These are phyloP conservation scores for Venturia effusa DNA, from an alignment of 2,329 filamentous ascomycete genomes.

Conservation along the genomic window DNA sequence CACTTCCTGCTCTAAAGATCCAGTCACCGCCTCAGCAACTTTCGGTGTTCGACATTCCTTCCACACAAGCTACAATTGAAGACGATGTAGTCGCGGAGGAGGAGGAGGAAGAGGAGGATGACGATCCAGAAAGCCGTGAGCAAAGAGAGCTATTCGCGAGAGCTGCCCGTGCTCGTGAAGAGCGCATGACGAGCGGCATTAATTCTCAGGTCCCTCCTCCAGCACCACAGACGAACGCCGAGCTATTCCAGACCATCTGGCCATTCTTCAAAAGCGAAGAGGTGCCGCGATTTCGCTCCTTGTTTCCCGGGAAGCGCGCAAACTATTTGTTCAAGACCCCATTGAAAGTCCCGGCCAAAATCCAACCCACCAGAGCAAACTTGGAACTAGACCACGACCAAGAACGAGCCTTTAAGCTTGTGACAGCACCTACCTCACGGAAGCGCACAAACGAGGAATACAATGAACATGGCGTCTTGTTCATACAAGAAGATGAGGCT, in stretches of 20 bases:
- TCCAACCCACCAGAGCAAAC: constrained; percentile 78
- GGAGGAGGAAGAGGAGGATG: constrained; percentile 17
- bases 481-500: constrained; percentile 30
- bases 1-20: background rate
- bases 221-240: constrained; percentile 60
- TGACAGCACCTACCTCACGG: constrained; percentile 42
- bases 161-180: constrained; percentile 11
- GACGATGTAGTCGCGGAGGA: constrained; percentile 12
- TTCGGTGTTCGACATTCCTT: background rate
- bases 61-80: constrained; percentile 13
- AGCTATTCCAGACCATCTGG: constrained; percentile 69
- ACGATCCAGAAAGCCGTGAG: constrained; percentile 16
- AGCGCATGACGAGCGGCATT: constrained; percentile 6
- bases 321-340: constrained; percentile 71
- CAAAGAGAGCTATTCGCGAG: constrained; percentile 23
- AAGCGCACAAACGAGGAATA: constrained; percentile 36
- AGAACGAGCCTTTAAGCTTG: constrained; percentile 73
- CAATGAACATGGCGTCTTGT: constrained; percentile 46
- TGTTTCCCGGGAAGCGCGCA: constrained; percentile 72
- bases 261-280: constrained; percentile 69
- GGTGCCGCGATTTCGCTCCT: constrained; percentile 66
- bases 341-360: constrained; percentile 64
- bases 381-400: constrained; percentile 80
- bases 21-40: constrained; percentile 14
- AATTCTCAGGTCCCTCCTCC: constrained; percentile 35